Base-by-base conservation (phyloP, 192 early-diverging fungal genomes). In the Entomortierella chlamydospora region DNA sequence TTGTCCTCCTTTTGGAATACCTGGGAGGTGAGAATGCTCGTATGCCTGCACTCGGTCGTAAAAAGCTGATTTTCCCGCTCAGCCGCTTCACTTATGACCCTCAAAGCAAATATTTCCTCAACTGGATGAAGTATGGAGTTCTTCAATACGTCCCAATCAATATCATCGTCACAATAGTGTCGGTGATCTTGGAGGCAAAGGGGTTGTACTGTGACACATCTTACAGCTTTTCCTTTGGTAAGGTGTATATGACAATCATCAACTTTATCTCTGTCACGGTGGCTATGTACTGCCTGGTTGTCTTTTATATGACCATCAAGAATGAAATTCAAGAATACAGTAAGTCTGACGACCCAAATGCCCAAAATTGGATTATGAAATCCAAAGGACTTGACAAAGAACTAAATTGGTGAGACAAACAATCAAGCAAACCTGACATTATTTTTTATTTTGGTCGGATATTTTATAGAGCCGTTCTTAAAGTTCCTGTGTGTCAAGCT, bases 91-190 rank as follows among this genome's bases (percentile, higher is more conserved):
- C 61, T 42, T 90, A 89, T 80, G 83, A 90, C 45, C 92, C 92
- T 23, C 71, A 77, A 0, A 70, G 72, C 2, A 82, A 83, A 54
- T 83, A 83, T 41, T 92, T 91, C 61, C 62, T 88, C 25, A 67
- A 84, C 52, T 31, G 62, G n/a, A 84, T 89, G 82, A 91, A 89
- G 58, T 86, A 88, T 63, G 86, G 87, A 6, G 90, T 94, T 33
- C 59, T 94, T 25, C 93, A 94, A 73, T 94, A 94, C 52, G 88
- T 90, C 10, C 70, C 91, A 12, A 67, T 94, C 69, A 84, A 89
- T 47, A 88, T 88, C 17, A 33, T 86, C 4, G 68, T 84, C 59
- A 91, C 92, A 29, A 58, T 93, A 22, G 74, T 87, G 13, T 84
- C 90, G 3, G 85, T 94, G 18, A 81, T 92, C 31, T 69, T 88